Evolutionary conservation across 768 basidiomycete species (phyloP).

Genomic region (Pholiota microspora): DNA sequence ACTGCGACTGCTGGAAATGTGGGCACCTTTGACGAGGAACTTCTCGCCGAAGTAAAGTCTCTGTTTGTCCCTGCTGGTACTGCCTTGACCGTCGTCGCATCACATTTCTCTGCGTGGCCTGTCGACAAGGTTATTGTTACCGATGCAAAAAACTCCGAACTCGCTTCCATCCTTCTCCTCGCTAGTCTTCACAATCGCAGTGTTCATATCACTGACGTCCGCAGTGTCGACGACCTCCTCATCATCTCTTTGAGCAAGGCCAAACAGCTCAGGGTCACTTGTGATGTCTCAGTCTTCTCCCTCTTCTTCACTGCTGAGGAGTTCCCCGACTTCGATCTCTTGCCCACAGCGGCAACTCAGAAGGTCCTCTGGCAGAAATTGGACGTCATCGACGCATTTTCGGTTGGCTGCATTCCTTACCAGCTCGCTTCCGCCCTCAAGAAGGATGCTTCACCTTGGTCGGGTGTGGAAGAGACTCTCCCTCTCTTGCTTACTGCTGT

Average conservation of each 20-base stretch:
- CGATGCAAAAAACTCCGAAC: slow-evolving; percentile 86
- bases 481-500: slow-evolving; percentile 89
- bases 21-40: slow-evolving; percentile 64
- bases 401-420: slow-evolving; percentile 84
- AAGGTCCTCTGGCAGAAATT: slow-evolving; percentile 83
- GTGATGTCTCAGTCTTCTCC: slow-evolving; percentile 90
- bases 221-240: slow-evolving; percentile 80
- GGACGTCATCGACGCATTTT: slow-evolving; percentile 84
- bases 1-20: slow-evolving; percentile 72
- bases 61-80: slow-evolving; percentile 78
- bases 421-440: slow-evolving; percentile 63
- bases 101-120: slow-evolving; percentile 91
- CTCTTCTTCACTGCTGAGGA: slow-evolving; percentile 83
- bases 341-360: slow-evolving; percentile 79
- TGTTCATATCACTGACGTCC: slow-evolving; percentile 90
- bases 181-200: slow-evolving; percentile 90
- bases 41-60: slow-evolving; percentile 77
- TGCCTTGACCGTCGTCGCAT: slow-evolving; percentile 73
- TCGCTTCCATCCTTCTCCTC: slow-evolving; percentile 89
- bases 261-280: slow-evolving; percentile 91
- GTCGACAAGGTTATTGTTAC: slow-evolving; percentile 90
- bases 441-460: slow-evolving; percentile 59
- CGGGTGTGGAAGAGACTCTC: slow-evolving; percentile 85
- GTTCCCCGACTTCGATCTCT: slow-evolving; percentile 59
- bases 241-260: slow-evolving; percentile 94